Evolutionary conservation across 257 asterid genomes (phyloP).

Genomic region (Capsicum chinense): DNA sequence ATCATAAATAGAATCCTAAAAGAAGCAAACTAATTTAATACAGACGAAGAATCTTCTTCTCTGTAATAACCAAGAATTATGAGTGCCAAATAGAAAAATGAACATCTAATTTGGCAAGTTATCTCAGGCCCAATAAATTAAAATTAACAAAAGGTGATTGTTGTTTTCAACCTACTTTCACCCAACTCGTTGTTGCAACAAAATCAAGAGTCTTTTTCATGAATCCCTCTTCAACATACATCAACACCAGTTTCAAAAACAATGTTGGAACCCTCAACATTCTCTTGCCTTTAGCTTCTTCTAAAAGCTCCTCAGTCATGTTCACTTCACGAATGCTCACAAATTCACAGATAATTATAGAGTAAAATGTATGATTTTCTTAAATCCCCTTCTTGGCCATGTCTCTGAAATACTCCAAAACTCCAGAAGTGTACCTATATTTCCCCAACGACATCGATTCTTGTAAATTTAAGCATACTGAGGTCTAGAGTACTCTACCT

Average conservation of each 20-base stretch:
- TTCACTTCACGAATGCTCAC: constrained; percentile 52
- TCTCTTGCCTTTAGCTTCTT: constrained; percentile 72
- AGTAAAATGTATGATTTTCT: constrained; percentile 61
- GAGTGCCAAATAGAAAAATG: too few species aligned
- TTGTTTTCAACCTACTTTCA: not conserved
- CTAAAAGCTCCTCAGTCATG: constrained; percentile 69
- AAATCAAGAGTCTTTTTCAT: constrained; percentile 65
- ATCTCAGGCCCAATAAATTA: too few species aligned
- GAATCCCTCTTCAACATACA: constrained; percentile 61
- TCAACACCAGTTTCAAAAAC: constrained; percentile 71
- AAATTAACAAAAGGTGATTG: too few species aligned
- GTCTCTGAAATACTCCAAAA: constrained; percentile 66
- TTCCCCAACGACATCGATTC: constrained; percentile 66
- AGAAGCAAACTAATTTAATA: too few species aligned
- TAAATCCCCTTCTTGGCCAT: constrained; percentile 52
- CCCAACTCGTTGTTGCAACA: constrained; percentile 61
- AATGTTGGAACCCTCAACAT: constrained; percentile 80
- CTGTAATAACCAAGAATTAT: too few species aligned
- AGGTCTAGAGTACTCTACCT: constrained; percentile 14
- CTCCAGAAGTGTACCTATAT: constrained; percentile 56
- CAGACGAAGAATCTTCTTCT: too few species aligned
- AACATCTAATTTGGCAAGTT: too few species aligned
- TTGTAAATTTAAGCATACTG: constrained; percentile 48
- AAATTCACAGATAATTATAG: constrained; percentile 65
- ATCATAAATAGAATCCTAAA: too few species aligned